Conservation (phyloP, 2,329 filamentous ascomycete species). For the Ilyonectria destructans region DNA sequence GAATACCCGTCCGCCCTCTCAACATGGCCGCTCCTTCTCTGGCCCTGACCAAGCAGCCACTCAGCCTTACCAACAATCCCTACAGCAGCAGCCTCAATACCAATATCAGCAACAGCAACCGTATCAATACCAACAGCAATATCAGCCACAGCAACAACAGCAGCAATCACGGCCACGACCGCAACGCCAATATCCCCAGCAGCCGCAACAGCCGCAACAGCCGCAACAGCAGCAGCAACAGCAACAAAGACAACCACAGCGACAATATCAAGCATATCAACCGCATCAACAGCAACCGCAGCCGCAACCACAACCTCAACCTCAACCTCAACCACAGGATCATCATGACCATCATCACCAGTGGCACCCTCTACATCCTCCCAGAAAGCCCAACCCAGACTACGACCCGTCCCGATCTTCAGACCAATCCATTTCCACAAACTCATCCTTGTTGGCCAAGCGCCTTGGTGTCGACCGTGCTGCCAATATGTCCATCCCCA, state of each 20-base stretch:
- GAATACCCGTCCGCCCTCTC: constrained; percentile 31
- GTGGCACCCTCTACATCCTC: constrained; percentile 31
- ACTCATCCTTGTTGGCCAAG: constrained; percentile 67
- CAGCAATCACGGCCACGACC: constrained; percentile 44
- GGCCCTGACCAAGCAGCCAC: constrained; percentile 28
- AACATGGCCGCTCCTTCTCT: constrained; percentile 39
- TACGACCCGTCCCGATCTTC: constrained; percentile 28
- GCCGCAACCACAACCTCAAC: constrained; percentile 26
- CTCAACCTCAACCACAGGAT: constrained; percentile 18
- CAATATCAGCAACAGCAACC: constrained; percentile 30
- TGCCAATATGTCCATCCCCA: constrained; percentile 61
- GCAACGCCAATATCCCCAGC: constrained; percentile 38
- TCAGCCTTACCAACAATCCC: constrained; percentile 12
- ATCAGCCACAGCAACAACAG: constrained; percentile 33
- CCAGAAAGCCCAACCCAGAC: constrained; percentile 21
- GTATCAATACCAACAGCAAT: constrained; percentile 31
- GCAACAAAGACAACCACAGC: constrained; percentile 25
- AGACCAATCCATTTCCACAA: constrained; percentile 50
- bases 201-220: constrained; percentile 36
- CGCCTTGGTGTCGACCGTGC: constrained; percentile 67
- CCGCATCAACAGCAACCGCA: constrained; percentile 31
- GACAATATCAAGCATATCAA: constrained; percentile 24
- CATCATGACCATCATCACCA: constrained; percentile 27
- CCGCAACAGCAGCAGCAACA: constrained; percentile 26
- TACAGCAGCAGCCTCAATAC: constrained; percentile 37